Conservation (phyloP, 257 asterid genomes). For the Osmanthus fragrans region DNA sequence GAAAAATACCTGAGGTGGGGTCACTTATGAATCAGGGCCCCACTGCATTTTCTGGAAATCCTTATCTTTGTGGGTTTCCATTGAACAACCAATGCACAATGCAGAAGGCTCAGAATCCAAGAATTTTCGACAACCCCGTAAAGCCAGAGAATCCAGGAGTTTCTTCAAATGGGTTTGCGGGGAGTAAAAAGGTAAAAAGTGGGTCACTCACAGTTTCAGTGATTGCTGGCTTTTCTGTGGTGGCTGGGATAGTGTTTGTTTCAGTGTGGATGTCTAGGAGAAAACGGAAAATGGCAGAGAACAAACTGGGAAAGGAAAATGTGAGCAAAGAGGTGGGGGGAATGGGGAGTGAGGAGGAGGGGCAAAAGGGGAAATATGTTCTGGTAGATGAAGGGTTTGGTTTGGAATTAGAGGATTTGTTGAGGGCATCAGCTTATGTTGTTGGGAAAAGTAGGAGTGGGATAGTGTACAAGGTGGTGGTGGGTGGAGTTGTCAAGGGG, state of each 20-base stretch:
- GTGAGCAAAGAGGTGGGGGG: constrained; percentile 29
- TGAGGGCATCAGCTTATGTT: constrained; percentile 97
- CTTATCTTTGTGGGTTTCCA: constrained; percentile 88
- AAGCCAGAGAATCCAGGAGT: constrained; percentile 47
- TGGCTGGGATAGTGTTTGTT: constrained; percentile 55
- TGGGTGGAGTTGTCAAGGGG: constrained; percentile 53
- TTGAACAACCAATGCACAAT: constrained; percentile 50
- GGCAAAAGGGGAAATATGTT: constrained; percentile 76
- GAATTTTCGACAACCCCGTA: constrained; percentile 36
- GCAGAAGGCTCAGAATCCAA: constrained; percentile 66
- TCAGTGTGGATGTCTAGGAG: constrained; percentile 55
- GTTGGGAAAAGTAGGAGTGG: constrained; percentile 92
- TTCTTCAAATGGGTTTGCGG: constrained; percentile 38
- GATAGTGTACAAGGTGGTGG: constrained; percentile 91
- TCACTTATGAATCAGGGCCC: constrained; percentile 93
- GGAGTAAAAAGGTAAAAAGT: constrained; percentile 32
- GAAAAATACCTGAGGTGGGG: constrained; percentile 83
- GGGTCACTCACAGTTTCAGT: constrained; percentile 51
- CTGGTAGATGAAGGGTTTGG: constrained; percentile 70
- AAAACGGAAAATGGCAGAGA: constrained; percentile 52
- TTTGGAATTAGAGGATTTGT: constrained; percentile 87
- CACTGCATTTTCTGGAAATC: constrained; percentile 87
- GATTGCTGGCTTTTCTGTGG: constrained; percentile 56
- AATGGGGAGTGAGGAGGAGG: constrained; percentile 50
- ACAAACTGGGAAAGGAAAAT: constrained; percentile 43